phyloP scores from a whole-genome alignment of 2,329 filamentous ascomycete genomes.

The Bipolaris gigantea region DNA sequence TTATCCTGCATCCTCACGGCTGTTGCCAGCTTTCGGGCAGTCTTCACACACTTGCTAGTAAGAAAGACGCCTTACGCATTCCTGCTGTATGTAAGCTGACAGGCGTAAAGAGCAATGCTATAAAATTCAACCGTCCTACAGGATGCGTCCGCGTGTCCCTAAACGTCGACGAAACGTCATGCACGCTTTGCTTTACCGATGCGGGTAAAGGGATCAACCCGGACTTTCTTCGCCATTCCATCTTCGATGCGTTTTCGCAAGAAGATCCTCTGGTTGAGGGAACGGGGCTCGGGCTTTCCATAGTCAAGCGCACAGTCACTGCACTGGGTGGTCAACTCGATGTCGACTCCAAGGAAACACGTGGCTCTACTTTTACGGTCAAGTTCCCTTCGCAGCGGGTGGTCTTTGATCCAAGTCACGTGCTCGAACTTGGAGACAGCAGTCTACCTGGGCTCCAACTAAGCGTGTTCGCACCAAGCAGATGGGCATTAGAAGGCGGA shows the following conservation, averaged over 20 bases:
- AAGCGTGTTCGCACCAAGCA: conserved; percentile 2
- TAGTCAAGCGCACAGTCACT: conserved; percentile 8
- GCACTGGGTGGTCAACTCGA: conserved; percentile 1
- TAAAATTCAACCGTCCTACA: conserved; percentile 3
- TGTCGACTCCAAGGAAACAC: conserved; percentile 4
- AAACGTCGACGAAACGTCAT: background rate
- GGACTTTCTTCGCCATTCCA: conserved; percentile 6
- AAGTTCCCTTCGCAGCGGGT: background rate
- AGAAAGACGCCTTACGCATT: background rate
- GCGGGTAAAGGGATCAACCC: conserved; percentile 5
- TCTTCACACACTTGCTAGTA: conserved; percentile 8
- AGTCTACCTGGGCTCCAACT: background rate
- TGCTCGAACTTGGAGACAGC: background rate
- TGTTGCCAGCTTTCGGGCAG: conserved; percentile 6
- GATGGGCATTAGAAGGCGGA: background rate
- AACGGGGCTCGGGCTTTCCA: conserved; percentile 9
- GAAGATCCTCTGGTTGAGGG: conserved; percentile 6
- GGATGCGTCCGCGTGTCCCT: conserved; percentile 9
- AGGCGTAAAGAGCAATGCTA: background rate
- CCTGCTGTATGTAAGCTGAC: background rate
- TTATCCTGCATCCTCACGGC: conserved; percentile 2
- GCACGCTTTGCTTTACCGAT: background rate
- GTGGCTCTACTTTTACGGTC: conserved; percentile 7
- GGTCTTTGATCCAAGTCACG: background rate
- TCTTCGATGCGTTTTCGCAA: conserved; percentile 10